Evolutionary conservation across 208 protist species (phyloP), one percentile per base, ranked within the genome.

Genomic region (Herpetomonas muscarum): DNA sequence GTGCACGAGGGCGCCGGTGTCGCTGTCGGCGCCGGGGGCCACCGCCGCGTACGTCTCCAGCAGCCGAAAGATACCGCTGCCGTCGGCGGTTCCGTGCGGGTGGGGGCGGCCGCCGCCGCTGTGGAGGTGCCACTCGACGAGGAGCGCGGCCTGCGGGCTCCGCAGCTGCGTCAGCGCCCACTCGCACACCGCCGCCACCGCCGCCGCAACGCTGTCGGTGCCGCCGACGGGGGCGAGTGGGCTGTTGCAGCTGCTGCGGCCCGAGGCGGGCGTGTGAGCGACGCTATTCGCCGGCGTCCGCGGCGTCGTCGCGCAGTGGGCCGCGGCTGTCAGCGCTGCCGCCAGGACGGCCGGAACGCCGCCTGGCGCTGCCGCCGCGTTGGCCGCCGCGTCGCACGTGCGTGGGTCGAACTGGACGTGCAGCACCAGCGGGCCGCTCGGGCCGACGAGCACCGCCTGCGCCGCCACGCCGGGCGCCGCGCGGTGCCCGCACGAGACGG

Each of bases 361-460:
- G 15, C 9, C 41, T 19, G 7, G 34, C 0, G 30, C 1, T 2
- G 22, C 26, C 45, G 21, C 30, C 2, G 12, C 26, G 21, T 24
- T 46, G 39, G 15, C 17, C 24, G 25, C 26, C 15, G 22, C 47
- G 26, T 3, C 32, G n/a, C 7, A 17, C 29, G 22, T 39, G 49
- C 39, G 32, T 0, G 26, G 36, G 45, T 85, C 67, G 39, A 78
- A 72, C 69, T 87, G 69, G 13, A 81, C 52, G 56, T 87, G 76
- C 19, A 90, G 54, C 9, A 87, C 15, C 25, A 90, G 76, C 15
- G 83, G 79, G 0, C 83, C 83, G 13, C 69, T 65, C 21, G 83
- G 79, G 47, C 61, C 67, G 22, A 86, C 54, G 50, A 87, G 70
- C 47, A 90, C 52, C 15, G 79, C 79, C 61, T 90, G 79, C 7